Percentiles rank a stretch among this genome's conserved stretches.
phyloP scores from a whole-genome alignment of 306 rosid species.

The Alnus glutinosa region DNA sequence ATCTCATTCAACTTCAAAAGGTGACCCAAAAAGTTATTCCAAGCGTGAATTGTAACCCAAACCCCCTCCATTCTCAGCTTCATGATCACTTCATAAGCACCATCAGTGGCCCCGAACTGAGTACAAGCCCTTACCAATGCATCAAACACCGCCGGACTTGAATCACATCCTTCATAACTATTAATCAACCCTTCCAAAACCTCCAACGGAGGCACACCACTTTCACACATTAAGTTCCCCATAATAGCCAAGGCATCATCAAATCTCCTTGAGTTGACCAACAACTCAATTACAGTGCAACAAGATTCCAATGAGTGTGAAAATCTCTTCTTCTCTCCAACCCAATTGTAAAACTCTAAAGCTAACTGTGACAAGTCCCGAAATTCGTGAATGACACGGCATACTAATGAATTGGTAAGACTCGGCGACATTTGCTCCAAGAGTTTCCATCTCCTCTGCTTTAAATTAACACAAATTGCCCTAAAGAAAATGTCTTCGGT shows the following conservation, averaged over 20 bases:
- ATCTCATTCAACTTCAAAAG: constrained; percentile 42
- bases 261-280: constrained; percentile 49
- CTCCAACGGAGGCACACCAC: constrained; percentile 36
- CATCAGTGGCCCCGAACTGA: constrained; percentile 40
- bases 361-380: constrained; percentile 42
- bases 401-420: constrained; percentile 38
- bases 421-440: constrained; percentile 45
- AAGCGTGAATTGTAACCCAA: constrained; percentile 56
- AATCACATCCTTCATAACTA: constrained; percentile 32
- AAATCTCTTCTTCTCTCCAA: constrained; percentile 27
- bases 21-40: constrained; percentile 59
- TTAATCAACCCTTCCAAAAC: constrained; percentile 46
- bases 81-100: constrained; percentile 51
- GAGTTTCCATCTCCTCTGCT: constrained; percentile 51
- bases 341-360: constrained; percentile 51
- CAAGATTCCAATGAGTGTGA: constrained; percentile 41
- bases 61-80: constrained; percentile 36
- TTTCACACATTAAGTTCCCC: constrained; percentile 37
- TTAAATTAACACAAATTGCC: constrained; percentile 49
- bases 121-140: constrained; percentile 58
- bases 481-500: constrained; percentile 48
- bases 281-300: constrained; percentile 54
- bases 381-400: constrained; percentile 52
- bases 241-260: constrained; percentile 47
- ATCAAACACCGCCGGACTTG: constrained; percentile 53